phyloP scores from a whole-genome alignment of 495 filamentous ascomycete genomes.

The Aspergillus mulundensis region DNA sequence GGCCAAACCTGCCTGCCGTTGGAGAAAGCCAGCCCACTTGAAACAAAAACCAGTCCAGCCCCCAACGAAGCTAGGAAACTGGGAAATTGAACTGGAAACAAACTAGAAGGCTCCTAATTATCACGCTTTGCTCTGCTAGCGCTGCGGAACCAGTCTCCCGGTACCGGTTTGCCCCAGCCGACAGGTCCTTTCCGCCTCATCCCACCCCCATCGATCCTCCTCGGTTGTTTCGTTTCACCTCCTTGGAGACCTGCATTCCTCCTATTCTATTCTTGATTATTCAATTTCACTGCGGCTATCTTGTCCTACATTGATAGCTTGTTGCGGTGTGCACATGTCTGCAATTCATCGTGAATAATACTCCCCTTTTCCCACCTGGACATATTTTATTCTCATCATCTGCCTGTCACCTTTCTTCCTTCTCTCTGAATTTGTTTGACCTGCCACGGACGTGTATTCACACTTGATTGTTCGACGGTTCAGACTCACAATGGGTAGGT shows the following conservation, averaged over 20 bases:
- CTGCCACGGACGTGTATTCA: not conserved
- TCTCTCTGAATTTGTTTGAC: not conserved
- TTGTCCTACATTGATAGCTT: constrained; percentile 1
- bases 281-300: not conserved
- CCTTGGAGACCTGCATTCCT: not conserved
- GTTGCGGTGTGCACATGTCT: constrained; percentile 12
- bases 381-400: not conserved
- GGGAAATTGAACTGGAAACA: not conserved
- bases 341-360: constrained; percentile 5
- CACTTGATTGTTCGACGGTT: not conserved
- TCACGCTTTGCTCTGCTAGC: constrained; percentile 16
- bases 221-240: not conserved
- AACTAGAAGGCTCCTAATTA: constrained; percentile 12
- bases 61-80: not conserved
- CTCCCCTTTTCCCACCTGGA: not conserved
- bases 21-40: not conserved
- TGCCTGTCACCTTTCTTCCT: not conserved
- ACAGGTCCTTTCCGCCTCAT: constrained; percentile 23
- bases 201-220: constrained; percentile 17
- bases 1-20: no score
- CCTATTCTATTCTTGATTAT: not conserved
- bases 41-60: not conserved
- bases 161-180: constrained; percentile 25
- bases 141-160: constrained; percentile 25
- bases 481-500: constrained; percentile 12